Base-by-base conservation (phyloP, 1,284 basidiomycete genomes). In the Stygiomarasmius scandens region DNA sequence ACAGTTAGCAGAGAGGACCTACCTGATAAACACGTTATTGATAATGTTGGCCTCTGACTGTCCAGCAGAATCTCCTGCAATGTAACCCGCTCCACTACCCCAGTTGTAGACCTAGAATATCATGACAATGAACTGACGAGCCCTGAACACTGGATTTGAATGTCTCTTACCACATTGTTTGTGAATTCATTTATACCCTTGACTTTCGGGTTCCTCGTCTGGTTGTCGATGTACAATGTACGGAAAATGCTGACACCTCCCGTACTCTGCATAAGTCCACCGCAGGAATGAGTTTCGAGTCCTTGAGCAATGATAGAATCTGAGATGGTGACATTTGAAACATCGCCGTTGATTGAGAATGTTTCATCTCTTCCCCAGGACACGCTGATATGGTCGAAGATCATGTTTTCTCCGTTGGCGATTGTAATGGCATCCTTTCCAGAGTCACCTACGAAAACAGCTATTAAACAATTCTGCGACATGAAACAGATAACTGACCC, bases 341-440 rank as follows among this genome's bases (percentile, higher is more conserved):
- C 73, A 52, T 72, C 71, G 1, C 73, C 73, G 48, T 72, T 74
- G 59, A 74, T 74, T 11, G 70, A 72, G 59, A 74, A 74, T 9
- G 69, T 72, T 55, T 74, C 72, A 58, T 74, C 72, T n/a, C 73
- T 66, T 11, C 73, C 73, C 73, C 72, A 74, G 3, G 71, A 73
- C 5, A 71, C 71, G 20, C 69, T 71, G 52, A 74, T 67, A 60
- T 74, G 73, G 62, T 74, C 72, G 49, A 74, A 74, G 27, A 74
- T 73, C 73, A 74, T 74, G 57, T 73, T 72, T 27, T 59, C 60
- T 20, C 72, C 73, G 46, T 74, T 68, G 23, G 73, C 73, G 58
- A 73, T 71, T 12, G 72, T 73, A 47, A 71, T 69, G 16, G 65
- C 63, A 58, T 74, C 73, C 55, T 74, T 74, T 23, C 71, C 73